Conservation (phyloP, 345 rosid genomes). For the Fremontodendron californicum region DNA sequence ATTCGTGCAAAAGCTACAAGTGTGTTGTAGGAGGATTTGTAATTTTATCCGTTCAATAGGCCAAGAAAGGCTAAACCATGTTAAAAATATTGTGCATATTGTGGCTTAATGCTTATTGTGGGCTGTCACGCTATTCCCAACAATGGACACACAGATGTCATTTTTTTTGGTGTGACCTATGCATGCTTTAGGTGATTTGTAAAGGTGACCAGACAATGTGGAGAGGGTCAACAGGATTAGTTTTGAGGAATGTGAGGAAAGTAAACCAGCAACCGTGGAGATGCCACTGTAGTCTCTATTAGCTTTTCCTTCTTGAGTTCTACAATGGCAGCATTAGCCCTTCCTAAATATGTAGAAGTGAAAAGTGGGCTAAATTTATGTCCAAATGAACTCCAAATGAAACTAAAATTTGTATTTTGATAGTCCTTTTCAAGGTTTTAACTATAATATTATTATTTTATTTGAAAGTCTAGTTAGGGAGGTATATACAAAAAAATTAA, state of each 20-base stretch:
- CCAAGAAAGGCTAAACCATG: too few species aligned
- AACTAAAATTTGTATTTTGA: constrained; percentile 14
- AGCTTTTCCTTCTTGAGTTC: constrained; percentile 28
- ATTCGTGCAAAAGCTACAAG: too few species aligned
- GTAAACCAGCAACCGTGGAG: constrained; percentile 22
- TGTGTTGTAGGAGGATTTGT: too few species aligned
- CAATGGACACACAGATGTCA: too few species aligned
- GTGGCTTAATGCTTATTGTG: too few species aligned
- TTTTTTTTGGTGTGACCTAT: not conserved
- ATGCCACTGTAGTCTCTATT: constrained; percentile 35
- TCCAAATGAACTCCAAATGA: constrained; percentile 32
- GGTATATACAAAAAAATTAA: too few species aligned
- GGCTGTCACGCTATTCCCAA: too few species aligned
- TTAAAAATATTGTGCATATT: too few species aligned
- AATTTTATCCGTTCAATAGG: too few species aligned
- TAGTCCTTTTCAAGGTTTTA: constrained; percentile 16
- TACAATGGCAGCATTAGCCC: not conserved
- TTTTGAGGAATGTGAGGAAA: constrained; percentile 28
- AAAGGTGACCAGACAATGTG: not conserved
- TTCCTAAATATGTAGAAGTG: constrained; percentile 33
- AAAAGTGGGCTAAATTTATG: constrained; percentile 24
- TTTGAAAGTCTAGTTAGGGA: too few species aligned
- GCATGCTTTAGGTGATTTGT: not conserved
- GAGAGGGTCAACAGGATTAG: not conserved
- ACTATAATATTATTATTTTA: too few species aligned